Conservation (phyloP, 2,329 filamentous ascomycete genomes). For the Orbilia oligospora region DNA sequence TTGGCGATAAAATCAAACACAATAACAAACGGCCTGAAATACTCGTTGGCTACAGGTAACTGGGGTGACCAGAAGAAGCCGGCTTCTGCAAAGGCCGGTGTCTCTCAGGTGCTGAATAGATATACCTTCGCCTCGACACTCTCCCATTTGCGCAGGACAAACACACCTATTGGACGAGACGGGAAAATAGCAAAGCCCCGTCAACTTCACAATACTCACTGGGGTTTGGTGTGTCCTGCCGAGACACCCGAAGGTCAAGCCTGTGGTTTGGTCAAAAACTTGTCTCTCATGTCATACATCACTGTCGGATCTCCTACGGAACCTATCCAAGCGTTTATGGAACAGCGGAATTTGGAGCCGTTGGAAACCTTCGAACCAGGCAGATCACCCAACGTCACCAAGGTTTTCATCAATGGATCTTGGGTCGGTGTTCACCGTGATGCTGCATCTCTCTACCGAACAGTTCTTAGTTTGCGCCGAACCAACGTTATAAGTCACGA, state of each 20-base stretch:
- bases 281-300: constrained; percentile 98
- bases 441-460: constrained; percentile 84
- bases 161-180: constrained; percentile 96
- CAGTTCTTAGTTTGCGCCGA: constrained; percentile 82
- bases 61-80: constrained; percentile 99
- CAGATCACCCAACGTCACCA: constrained; percentile 90
- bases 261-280: constrained; percentile 97
- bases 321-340: constrained; percentile 95
- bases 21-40: constrained; percentile 93
- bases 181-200: constrained; percentile 98
- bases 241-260: constrained; percentile 98
- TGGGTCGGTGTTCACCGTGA: constrained; percentile 98
- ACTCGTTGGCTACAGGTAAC: constrained; percentile 96
- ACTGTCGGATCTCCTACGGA: constrained; percentile 93
- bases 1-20: constrained; percentile 92
- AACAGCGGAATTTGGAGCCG: constrained; percentile 93
- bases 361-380: constrained; percentile 93
- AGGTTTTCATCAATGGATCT: constrained; percentile 97
- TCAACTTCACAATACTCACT: constrained; percentile 98
- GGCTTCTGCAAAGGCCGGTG: constrained; percentile 92
- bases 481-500: constrained; percentile 89
- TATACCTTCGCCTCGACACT: constrained; percentile 97
- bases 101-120: constrained; percentile 96
- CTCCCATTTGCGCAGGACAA: constrained; percentile 96
- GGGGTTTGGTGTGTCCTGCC: constrained; percentile 96